phyloP scores from a whole-genome alignment of 306 rosid genomes.

The Morella rubra region DNA sequence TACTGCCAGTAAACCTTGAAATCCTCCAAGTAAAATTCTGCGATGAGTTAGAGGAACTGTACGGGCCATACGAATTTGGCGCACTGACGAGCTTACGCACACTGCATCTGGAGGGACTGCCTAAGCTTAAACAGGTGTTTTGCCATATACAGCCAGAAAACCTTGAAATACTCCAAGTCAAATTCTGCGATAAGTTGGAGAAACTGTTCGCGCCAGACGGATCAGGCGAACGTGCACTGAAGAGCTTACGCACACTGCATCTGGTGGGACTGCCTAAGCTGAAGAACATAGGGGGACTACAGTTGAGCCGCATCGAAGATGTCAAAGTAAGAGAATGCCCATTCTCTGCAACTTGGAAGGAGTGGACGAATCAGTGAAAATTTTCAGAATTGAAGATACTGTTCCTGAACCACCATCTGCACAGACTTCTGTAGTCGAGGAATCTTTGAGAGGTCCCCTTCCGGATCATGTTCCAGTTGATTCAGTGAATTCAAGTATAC shows the following conservation, averaged over 20 bases:
- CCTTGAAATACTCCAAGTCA: conserved; percentile 31
- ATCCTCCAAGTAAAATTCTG: conserved; percentile 36
- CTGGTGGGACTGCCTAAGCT: conserved; percentile 39
- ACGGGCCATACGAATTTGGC: neutral
- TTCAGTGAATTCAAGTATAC: no score
- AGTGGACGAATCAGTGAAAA: no score
- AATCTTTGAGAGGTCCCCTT: no score
- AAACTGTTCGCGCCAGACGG: neutral
- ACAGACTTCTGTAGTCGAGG: no score
- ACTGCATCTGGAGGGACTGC: conserved; percentile 36
- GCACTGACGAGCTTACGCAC: conserved; percentile 11
- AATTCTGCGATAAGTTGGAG: conserved; percentile 35
- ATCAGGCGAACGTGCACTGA: neutral
- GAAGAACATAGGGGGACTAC: no score
- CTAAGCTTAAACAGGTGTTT: no score
- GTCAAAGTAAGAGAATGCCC: no score
- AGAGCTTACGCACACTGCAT: conserved; percentile 14
- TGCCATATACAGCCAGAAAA: conserved; percentile 15
- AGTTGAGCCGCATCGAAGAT: no score
- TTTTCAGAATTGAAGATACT: no score
- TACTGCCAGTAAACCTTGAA: conserved; percentile 25
- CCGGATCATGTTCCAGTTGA: no score
- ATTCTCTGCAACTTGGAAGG: no score
- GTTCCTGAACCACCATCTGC: no score
- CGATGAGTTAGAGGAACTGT: conserved; percentile 25